Evolutionary conservation across 1,139 yeast species (phyloP).

Genomic region (Taphrina betulina): DNA sequence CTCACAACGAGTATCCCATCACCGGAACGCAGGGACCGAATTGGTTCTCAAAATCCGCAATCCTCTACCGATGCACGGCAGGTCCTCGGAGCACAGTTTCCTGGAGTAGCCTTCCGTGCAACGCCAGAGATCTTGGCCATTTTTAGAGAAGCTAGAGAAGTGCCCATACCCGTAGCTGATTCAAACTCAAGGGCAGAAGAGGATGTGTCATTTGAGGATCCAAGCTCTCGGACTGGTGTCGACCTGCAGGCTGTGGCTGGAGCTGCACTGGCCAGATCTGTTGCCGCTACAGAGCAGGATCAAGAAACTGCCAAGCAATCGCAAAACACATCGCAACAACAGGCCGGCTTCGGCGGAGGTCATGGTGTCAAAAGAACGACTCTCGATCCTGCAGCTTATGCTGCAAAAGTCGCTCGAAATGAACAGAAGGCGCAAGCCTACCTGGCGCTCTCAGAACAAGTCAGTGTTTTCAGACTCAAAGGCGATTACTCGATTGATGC

Average conservation of each 20-base stretch:
- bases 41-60: neutral
- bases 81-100: neutral
- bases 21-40: neutral
- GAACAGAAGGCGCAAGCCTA: slow-evolving; percentile 17
- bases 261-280: neutral
- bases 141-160: neutral
- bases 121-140: neutral
- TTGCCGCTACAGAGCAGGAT: neutral
- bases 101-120: too few species aligned
- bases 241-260: slow-evolving; percentile 2
- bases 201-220: neutral
- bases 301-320: neutral
- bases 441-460: neutral
- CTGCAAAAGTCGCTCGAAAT: slow-evolving; percentile 9
- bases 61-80: neutral
- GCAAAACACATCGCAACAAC: neutral
- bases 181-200: neutral
- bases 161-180: neutral
- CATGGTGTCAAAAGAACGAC: slow-evolving; percentile 19
- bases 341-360: slow-evolving; percentile 26
- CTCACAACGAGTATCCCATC: neutral
- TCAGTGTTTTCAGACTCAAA: neutral
- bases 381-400: slow-evolving; percentile 22
- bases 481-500: slow-evolving; percentile 44
- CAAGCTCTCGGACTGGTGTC: slow-evolving; percentile 5